Conservation (phyloP, 2,329 filamentous ascomycete genomes). For the Capronia americana region DNA sequence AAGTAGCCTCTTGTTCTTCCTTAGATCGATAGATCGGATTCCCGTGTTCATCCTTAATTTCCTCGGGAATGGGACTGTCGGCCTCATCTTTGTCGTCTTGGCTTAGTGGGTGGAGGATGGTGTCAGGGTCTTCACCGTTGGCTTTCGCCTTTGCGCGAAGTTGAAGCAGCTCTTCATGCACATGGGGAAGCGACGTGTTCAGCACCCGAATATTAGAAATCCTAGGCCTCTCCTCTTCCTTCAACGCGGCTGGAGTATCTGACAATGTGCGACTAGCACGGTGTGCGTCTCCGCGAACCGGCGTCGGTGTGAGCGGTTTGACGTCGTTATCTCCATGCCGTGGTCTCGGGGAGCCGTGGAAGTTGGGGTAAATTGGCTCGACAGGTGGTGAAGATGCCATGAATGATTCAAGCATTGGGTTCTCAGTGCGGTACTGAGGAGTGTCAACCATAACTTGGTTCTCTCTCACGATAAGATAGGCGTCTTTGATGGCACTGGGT, state of each 20-base stretch:
- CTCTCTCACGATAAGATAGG: conserved; percentile 96
- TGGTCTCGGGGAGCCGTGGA: conserved; percentile 30
- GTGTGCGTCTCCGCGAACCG: conserved; percentile 28
- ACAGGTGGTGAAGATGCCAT: conserved; percentile 63
- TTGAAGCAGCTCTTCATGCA: conserved; percentile 90
- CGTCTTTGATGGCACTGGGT: conserved; percentile 97
- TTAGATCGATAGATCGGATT: conserved; percentile 47
- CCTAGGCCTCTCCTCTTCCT: conserved; percentile 58
- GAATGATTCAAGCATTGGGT: conserved; percentile 56
- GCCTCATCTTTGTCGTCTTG: conserved; percentile 31
- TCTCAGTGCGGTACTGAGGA: conserved; percentile 59
- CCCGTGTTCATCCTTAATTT: conserved; percentile 38
- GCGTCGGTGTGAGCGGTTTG: conserved; percentile 37
- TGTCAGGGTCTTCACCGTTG: conserved; percentile 46
- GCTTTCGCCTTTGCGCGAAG: conserved; percentile 57
- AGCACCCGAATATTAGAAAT: conserved; percentile 89
- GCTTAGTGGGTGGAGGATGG: conserved; percentile 34
- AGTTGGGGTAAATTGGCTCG: conserved; percentile 44
- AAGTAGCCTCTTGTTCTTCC: conserved; percentile 81
- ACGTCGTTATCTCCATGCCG: conserved; percentile 31
- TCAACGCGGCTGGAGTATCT: conserved; percentile 33
- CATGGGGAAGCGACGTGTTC: conserved; percentile 86
- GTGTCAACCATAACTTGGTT: conserved; percentile 85
- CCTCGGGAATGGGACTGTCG: conserved; percentile 40
- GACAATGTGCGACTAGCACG: conserved; percentile 38